Conservation (phyloP, 768 basidiomycete genomes). For the Dictyophora rubrovolvata region DNA sequence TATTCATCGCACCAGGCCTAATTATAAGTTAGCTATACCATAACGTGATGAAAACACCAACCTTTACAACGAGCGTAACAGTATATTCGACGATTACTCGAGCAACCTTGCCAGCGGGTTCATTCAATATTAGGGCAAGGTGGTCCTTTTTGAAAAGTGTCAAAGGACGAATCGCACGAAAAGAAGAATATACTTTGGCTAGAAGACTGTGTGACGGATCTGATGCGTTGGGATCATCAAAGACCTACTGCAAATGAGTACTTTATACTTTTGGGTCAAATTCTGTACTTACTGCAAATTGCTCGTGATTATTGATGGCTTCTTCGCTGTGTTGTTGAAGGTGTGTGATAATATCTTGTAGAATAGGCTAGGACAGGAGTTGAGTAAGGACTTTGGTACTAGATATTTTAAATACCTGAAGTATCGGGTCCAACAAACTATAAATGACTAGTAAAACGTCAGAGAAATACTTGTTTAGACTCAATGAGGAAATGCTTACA, state of each 20-base stretch:
- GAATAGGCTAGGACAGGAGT: constrained; percentile 37
- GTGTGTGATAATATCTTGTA: constrained; percentile 45
- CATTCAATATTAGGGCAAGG: constrained; percentile 61
- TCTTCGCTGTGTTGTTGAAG: constrained; percentile 55
- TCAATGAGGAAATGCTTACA: constrained; percentile 29
- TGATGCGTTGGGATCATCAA: constrained; percentile 53
- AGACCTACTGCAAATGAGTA: constrained; percentile 35
- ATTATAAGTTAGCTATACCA: background rate
- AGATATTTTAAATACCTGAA: constrained; percentile 28
- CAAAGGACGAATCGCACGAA: background rate
- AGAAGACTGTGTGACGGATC: constrained; percentile 68
- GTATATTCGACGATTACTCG: constrained; percentile 53
- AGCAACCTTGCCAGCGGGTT: constrained; percentile 67
- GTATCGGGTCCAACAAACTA: constrained; percentile 55
- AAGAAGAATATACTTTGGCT: constrained; percentile 39
- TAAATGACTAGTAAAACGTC: constrained; percentile 38
- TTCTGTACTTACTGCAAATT: constrained; percentile 39
- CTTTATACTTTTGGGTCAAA: background rate
- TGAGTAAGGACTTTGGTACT: background rate
- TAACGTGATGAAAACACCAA: constrained; percentile 14
- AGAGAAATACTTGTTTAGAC: background rate
- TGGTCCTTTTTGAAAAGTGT: constrained; percentile 41
- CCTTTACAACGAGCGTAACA: constrained; percentile 49
- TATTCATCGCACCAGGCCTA: constrained; percentile 40
- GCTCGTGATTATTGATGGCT: constrained; percentile 60